These are phyloP conservation scores for Chlorella vulgaris DNA, from an alignment of 139 green algal species.

Conservation along the genomic window DNA sequence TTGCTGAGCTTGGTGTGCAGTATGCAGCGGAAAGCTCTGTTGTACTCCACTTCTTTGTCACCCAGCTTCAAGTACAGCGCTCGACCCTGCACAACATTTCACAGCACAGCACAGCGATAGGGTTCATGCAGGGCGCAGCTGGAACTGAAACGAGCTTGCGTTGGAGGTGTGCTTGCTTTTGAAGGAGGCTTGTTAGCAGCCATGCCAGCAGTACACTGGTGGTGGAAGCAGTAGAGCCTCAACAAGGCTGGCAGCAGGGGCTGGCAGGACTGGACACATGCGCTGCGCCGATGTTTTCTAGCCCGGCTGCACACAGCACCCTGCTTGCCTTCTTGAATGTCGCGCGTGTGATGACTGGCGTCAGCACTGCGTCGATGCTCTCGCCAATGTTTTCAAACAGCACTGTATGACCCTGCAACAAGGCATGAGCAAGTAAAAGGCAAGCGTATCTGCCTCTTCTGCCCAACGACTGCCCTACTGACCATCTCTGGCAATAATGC, in stretches of 20 bases:
- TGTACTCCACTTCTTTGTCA: constrained; percentile 80
- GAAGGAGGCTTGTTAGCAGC: too few relatives aligned
- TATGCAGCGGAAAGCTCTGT: constrained; percentile 79
- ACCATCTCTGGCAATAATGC: too few relatives aligned
- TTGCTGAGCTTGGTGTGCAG: constrained; percentile 89
- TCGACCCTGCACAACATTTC: constrained; percentile 55
- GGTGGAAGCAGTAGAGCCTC: too few relatives aligned
- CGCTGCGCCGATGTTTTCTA: too few relatives aligned
- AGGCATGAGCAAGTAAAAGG: constrained; percentile 51
- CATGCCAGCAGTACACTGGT: too few relatives aligned
- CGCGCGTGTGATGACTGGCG: constrained; percentile 72
- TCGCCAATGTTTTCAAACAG: constrained; percentile 86
- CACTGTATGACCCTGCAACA: constrained; percentile 77
- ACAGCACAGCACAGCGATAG: background rate
- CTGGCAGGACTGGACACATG: too few relatives aligned
- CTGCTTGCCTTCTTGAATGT: constrained; percentile 47
- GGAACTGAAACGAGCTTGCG: background rate
- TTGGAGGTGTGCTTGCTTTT: background rate
- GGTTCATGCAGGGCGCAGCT: background rate
- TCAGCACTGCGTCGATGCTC: constrained; percentile 86
- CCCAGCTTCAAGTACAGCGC: constrained; percentile 84
- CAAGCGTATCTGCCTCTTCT: too few relatives aligned
- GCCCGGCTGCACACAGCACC: too few relatives aligned
- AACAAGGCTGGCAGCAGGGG: too few relatives aligned
- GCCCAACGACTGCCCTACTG: too few relatives aligned